Percentiles rank a stretch among this genome's conserved stretches.
Conservation (phyloP, 2,329 filamentous ascomycete genomes). For the Colletotrichum cereale region DNA sequence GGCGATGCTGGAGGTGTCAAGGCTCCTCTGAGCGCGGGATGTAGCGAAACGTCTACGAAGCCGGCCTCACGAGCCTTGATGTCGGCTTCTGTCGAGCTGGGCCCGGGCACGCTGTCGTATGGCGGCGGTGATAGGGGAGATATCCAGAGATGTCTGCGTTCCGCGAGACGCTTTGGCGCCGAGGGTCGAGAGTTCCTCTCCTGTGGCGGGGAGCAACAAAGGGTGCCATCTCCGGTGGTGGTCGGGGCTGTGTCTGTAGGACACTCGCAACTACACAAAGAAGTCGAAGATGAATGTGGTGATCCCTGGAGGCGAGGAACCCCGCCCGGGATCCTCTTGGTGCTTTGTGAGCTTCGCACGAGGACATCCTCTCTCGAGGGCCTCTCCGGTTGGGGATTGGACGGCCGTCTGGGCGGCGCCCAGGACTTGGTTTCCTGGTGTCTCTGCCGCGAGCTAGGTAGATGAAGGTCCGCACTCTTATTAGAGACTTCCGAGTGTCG, state of each 20-base stretch:
- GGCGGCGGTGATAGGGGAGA: conserved; percentile 24
- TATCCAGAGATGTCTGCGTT: conserved; percentile 38
- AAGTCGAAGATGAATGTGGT: conserved; percentile 57
- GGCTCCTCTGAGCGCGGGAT: conserved; percentile 24
- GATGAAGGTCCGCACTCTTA: conserved; percentile 38
- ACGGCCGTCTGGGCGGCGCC: conserved; percentile 8
- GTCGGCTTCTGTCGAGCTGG: conserved; percentile 14
- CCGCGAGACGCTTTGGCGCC: conserved; percentile 40
- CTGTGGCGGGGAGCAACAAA: conserved; percentile 49
- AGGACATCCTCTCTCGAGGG: conserved; percentile 47
- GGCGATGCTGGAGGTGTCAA: conserved; percentile 20
- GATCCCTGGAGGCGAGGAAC: conserved; percentile 54
- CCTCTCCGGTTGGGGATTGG: conserved; percentile 8
- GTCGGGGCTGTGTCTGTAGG: conserved; percentile 45
- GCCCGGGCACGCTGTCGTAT: background rate
- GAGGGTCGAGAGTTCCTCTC: conserved; percentile 16
- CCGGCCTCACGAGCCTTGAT: conserved; percentile 25
- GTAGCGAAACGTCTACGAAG: conserved; percentile 11
- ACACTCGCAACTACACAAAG: conserved; percentile 59
- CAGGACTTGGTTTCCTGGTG: conserved; percentile 31
- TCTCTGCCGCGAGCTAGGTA: conserved; percentile 36
- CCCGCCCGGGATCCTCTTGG: conserved; percentile 54
- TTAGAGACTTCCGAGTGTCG: conserved; percentile 25
- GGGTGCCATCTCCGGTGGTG: conserved; percentile 47
- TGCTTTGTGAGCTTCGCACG: conserved; percentile 53